Evolutionary conservation across 306 rosid genomes (phyloP), one percentile per base, ranked within the genome.

Genomic region (Arachis hypogaea): DNA sequence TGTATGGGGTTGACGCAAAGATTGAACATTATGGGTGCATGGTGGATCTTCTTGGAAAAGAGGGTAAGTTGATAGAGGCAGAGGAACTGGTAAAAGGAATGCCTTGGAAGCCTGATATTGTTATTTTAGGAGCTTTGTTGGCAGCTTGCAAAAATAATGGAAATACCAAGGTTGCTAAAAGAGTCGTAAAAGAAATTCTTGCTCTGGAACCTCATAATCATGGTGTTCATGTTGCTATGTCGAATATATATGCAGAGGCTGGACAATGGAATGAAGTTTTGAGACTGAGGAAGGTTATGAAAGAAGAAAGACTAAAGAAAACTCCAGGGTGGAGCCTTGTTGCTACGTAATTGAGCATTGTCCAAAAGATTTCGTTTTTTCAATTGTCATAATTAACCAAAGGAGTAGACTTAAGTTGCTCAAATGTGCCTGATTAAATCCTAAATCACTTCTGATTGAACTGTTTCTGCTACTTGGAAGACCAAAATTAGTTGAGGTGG

Each of bases 221-320:
- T 16, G 84, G 82, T 36, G 84, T 77, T 51, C 81, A 60, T 65
- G 81, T 82, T 69, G 78, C 83, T 69, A 59, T 85, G 84, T 85
- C 88, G 12, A 85, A 85, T 77, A 85, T 85, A 78, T 76, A 85
- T 52, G 88, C 86, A 8, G 88, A 82, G 72, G 79, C 88, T 59
- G 86, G 84, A 68, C 76, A 65, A 8, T 85, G 88, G 88, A 82
- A 79, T 56, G 78, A 79, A 59, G 88, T 85, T 9, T 76, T 76
- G 71, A 82, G 71, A 71, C 45, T 76, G 62, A 82, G 88, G 77
- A 82, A 82, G 76, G 36, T 54, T 14, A 85, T 85, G 86, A 85
- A 76, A 82, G 69, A 72, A 76, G 84, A 77, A 75, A 82, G 73
- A 56, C 78, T 85, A 46, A 77, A 82, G 74, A 85, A 85, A 60